Evolutionary conservation across 345 rosid species (phyloP).

Genomic region (Melaleuca alternifolia): DNA sequence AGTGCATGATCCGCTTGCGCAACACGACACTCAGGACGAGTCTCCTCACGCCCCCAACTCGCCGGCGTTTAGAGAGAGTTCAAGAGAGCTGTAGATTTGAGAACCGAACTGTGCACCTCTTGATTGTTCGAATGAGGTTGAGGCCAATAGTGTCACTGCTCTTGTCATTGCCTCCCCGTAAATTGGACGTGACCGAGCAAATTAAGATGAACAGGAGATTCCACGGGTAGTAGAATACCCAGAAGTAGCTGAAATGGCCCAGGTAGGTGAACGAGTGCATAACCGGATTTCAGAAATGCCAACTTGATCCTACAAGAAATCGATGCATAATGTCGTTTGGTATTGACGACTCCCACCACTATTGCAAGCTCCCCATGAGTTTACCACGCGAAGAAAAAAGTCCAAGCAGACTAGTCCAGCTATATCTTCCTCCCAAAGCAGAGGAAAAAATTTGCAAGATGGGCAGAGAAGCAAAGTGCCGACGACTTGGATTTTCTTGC

Average conservation of each 20-base stretch:
- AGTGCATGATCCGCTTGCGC: neutral
- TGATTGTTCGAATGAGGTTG: neutral
- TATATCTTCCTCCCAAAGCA: too few relatives aligned
- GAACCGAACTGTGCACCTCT: neutral
- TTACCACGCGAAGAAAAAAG: neutral
- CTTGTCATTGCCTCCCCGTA: neutral
- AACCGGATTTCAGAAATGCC: neutral
- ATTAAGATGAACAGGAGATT: neutral
- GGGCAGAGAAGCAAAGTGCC: too few relatives aligned
- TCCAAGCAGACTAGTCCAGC: neutral
- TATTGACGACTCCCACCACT: too few relatives aligned
- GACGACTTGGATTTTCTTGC: too few relatives aligned
- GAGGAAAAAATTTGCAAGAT: too few relatives aligned
- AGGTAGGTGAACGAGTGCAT: neutral
- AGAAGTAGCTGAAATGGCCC: neutral
- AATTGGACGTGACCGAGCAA: neutral
- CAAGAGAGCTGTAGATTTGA: neutral
- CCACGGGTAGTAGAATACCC: neutral
- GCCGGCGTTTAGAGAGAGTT: fast-evolving
- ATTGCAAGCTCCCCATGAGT: too few relatives aligned
- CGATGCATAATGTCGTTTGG: neutral
- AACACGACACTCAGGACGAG: neutral
- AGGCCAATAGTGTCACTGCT: neutral
- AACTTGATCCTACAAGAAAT: neutral
- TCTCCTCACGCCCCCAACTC: neutral